Evolutionary conservation across 257 asterid species (phyloP).

Genomic region (Salvia miltiorrhiza): DNA sequence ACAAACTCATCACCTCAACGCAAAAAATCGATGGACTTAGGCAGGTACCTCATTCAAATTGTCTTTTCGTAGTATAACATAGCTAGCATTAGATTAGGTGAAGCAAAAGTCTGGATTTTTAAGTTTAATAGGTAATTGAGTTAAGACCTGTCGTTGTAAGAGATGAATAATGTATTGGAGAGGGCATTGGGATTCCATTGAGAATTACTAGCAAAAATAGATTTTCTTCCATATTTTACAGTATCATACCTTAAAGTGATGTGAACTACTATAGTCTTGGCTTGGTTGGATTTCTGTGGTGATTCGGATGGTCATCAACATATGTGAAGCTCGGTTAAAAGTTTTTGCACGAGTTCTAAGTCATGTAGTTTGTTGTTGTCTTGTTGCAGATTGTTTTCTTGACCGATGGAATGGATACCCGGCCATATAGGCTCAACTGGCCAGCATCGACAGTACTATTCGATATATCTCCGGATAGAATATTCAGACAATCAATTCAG

Average conservation of each 20-base stretch:
- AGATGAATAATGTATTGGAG: too few relatives aligned
- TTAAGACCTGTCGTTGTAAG: too few relatives aligned
- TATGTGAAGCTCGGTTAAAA: neutral
- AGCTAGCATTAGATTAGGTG: too few relatives aligned
- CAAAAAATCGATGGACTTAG: constrained; percentile 48
- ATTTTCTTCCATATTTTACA: neutral
- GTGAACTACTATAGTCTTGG: too few relatives aligned
- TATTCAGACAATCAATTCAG: constrained; percentile 40
- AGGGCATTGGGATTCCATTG: too few relatives aligned
- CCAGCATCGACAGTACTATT: constrained; percentile 61
- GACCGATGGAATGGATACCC: constrained; percentile 90
- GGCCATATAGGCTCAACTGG: constrained; percentile 82
- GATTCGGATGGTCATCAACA: neutral
- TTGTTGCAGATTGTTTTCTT: constrained; percentile 68
- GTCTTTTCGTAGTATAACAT: neutral
- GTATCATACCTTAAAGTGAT: neutral
- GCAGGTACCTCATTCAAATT: constrained; percentile 44
- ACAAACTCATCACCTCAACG: constrained; percentile 47
- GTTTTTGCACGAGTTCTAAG: constrained; percentile 4
- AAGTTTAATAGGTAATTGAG: too few relatives aligned
- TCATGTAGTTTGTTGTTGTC: constrained; percentile 21
- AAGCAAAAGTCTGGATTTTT: neutral
- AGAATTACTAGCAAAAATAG: neutral
- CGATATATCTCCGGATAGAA: constrained; percentile 57
- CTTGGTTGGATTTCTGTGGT: neutral